Evolutionary conservation across 352 stramenopile species (phyloP).

Genomic region (Phytopythium litorale): DNA sequence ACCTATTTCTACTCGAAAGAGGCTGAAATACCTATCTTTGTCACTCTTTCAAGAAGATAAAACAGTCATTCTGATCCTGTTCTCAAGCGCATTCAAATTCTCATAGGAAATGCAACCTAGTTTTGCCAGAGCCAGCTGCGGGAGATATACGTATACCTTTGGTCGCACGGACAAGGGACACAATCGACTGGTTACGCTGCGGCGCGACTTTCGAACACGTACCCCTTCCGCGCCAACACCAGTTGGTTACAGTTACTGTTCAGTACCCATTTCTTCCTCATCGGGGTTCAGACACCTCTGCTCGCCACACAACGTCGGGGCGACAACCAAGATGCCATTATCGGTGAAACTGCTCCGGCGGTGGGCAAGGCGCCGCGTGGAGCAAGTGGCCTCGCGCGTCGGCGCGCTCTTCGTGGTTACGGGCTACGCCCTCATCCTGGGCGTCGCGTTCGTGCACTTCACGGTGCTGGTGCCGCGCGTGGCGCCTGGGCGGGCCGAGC

Average conservation of each 20-base stretch:
- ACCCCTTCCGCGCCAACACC: neutral
- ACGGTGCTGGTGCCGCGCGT: constrained; percentile 18
- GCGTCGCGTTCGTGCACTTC: constrained; percentile 29
- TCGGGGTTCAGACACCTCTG: too few relatives aligned
- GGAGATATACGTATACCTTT: neutral
- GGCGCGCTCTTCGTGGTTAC: constrained; percentile 22
- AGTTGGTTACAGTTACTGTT: neutral
- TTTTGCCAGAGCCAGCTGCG: too few relatives aligned
- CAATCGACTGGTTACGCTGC: constrained; percentile 1
- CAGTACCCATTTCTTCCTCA: neutral
- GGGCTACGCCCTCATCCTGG: constrained; percentile 28
- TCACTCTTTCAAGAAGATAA: too few relatives aligned
- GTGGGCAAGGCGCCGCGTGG: neutral
- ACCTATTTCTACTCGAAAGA: too few relatives aligned
- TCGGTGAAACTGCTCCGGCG: neutral
- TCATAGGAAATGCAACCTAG: too few relatives aligned
- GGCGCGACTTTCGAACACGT: neutral
- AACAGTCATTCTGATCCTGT: too few relatives aligned
- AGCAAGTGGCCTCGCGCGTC: neutral
- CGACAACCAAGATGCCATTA: neutral
- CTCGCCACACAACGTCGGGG: neutral
- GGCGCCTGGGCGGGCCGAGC: neutral
- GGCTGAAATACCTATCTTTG: too few relatives aligned
- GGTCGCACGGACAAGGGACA: constrained; percentile 1
- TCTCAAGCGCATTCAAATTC: too few relatives aligned